Evolutionary conservation across 306 rosid species (phyloP).

Genomic region (Rubus parviflorus): DNA sequence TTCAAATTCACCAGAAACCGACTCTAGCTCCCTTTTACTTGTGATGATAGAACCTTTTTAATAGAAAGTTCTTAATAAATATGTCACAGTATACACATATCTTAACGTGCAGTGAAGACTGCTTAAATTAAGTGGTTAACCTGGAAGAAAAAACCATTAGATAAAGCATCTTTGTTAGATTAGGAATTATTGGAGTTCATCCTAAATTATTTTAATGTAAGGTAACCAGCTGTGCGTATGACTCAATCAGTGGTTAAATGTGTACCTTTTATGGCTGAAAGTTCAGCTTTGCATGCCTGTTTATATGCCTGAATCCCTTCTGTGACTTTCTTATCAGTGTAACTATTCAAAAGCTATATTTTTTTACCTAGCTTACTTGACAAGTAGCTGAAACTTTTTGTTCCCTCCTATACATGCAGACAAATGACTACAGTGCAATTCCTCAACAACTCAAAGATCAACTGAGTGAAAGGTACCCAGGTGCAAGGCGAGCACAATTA

Average conservation of each 20-base stretch:
- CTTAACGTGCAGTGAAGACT: slow-evolving; percentile 8
- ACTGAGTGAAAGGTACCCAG: slow-evolving; percentile 84
- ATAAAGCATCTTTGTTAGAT: not conserved
- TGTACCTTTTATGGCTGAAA: not conserved
- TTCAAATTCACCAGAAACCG: not conserved
- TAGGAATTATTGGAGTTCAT: not conserved
- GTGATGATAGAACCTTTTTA: not conserved
- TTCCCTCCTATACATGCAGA: slow-evolving; percentile 47
- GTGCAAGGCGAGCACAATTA: slow-evolving; percentile 80
- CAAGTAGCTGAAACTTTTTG: not conserved
- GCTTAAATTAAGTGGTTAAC: not conserved
- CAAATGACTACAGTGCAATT: slow-evolving; percentile 93
- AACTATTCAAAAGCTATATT: not conserved
- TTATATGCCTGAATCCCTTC: not conserved
- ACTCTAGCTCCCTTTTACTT: not conserved
- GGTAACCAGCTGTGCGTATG: not conserved
- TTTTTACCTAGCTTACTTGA: not conserved
- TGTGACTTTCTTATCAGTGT: not conserved
- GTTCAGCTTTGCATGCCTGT: not conserved
- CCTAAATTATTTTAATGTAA: not conserved
- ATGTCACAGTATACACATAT: not conserved
- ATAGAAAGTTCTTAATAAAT: not conserved
- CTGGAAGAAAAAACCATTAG: not conserved
- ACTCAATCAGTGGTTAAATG: not conserved
- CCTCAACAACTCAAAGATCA: slow-evolving; percentile 92